Conservation (phyloP, 495 filamentous ascomycete species). For the Hypoxylon subgilvum region DNA sequence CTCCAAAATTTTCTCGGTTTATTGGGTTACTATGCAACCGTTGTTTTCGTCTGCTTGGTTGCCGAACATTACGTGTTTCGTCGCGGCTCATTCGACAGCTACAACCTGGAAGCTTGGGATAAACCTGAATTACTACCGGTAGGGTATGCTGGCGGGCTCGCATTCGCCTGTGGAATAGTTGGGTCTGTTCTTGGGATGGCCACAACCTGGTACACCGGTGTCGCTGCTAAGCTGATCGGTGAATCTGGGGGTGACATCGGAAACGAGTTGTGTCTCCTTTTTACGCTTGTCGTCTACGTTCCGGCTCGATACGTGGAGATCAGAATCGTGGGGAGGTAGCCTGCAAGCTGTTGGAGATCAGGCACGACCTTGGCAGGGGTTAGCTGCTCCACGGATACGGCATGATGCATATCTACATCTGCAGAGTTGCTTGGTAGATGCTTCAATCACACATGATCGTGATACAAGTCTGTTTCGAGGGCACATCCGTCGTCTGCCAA, state of each 20-base stretch:
- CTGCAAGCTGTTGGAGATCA: constrained; percentile 2
- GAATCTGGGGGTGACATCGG: constrained; percentile 61
- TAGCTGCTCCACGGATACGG: not conserved
- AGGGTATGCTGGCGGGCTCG: constrained; percentile 53
- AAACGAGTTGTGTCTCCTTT: constrained; percentile 59
- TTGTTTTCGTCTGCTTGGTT: constrained; percentile 63
- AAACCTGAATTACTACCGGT: constrained; percentile 51
- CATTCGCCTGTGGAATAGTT: constrained; percentile 53
- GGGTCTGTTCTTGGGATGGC: constrained; percentile 57
- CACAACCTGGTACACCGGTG: constrained; percentile 58
- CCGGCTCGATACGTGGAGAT: constrained; percentile 41
- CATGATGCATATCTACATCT: constrained; percentile 14
- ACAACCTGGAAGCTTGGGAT: constrained; percentile 61
- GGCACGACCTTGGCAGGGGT: constrained; percentile 19
- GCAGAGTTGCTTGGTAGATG: constrained; percentile 10
- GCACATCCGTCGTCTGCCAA: constrained; percentile 25
- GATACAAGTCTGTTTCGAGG: constrained; percentile 8
- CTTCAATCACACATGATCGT: constrained; percentile 11
- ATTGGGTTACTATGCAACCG: constrained; percentile 66
- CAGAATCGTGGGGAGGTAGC: constrained; percentile 9
- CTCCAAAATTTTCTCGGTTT: constrained; percentile 63
- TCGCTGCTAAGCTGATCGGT: constrained; percentile 56
- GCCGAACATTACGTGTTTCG: constrained; percentile 67
- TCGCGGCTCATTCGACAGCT: constrained; percentile 45
- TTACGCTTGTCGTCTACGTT: constrained; percentile 49